These are phyloP conservation scores for Tanacetum coccineum DNA, from an alignment of 129 eudicot species.

Conservation along the genomic window DNA sequence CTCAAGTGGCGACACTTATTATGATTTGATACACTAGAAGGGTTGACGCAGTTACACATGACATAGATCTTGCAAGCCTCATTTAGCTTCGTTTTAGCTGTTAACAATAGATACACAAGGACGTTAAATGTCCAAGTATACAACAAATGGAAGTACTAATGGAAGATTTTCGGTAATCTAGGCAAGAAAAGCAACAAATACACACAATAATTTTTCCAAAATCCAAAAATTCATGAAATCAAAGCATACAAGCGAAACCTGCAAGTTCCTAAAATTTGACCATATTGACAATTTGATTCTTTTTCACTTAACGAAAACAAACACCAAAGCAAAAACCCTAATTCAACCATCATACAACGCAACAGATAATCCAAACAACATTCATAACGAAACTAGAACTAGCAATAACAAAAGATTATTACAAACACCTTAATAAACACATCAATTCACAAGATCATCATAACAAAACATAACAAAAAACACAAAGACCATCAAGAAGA, in stretches of 20 bases:
- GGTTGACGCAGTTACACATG: too few species aligned
- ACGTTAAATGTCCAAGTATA: too few species aligned
- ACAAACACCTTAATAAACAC: slow-evolving; percentile 8
- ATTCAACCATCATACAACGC: not conserved
- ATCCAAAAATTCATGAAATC: not conserved
- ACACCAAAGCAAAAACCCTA: not conserved
- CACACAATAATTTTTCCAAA: not conserved
- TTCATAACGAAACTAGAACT: not conserved
- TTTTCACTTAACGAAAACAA: not conserved
- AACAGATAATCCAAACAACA: slow-evolving; percentile 12
- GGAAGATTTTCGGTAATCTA: not conserved
- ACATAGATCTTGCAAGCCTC: too few species aligned
- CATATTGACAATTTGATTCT: not conserved
- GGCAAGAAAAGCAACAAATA: not conserved
- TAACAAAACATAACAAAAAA: not conserved
- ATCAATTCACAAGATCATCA: not conserved
- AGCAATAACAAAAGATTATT: not conserved
- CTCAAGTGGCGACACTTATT: too few species aligned
- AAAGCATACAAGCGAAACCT: not conserved
- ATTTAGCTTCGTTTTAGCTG: too few species aligned
- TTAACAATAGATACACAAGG: too few species aligned
- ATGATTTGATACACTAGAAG: too few species aligned
- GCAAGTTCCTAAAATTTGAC: not conserved
- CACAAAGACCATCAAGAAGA: not conserved
- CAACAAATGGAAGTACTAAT: too few species aligned